A percentile compares a stretch with the other conserved stretches of the same genome.
phyloP scores from a whole-genome alignment of 306 rosid genomes.

The Ormosia emarginata region DNA sequence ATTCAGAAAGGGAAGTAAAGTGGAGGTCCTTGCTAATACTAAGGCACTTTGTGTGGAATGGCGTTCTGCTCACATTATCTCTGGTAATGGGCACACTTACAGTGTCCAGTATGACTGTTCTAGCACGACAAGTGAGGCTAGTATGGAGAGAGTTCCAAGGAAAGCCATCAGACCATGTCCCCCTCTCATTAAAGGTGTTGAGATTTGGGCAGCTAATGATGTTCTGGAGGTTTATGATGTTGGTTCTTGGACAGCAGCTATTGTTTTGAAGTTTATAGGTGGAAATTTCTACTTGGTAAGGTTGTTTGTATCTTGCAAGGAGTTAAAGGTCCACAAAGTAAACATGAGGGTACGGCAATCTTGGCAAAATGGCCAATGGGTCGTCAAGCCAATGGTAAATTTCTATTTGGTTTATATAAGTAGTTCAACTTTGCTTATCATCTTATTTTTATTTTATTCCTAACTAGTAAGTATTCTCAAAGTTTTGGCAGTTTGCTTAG shows the following conservation, averaged over 20 bases:
- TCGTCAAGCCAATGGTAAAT: conserved; percentile 51
- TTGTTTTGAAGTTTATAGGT: conserved; percentile 34
- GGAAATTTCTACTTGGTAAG: conserved; percentile 48
- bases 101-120: conserved; percentile 42
- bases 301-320: conserved; percentile 51
- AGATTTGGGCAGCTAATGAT: conserved; percentile 55
- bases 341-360: conserved; percentile 56
- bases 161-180: conserved; percentile 72
- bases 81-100: conserved; percentile 64
- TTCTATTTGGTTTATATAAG: not conserved
- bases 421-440: not conserved
- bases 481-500: not conserved
- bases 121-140: conserved; percentile 22
- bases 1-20: conserved; percentile 57
- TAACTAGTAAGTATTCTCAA: not conserved
- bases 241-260: conserved; percentile 69
- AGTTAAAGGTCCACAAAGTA: conserved; percentile 40
- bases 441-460: not conserved
- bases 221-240: conserved; percentile 57
- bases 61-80: conserved; percentile 63
- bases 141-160: conserved; percentile 53
- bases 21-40: conserved; percentile 60
- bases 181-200: conserved; percentile 29
- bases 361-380: conserved; percentile 66
- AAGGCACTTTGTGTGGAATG: conserved; percentile 51